Evolutionary conservation across 768 basidiomycete species (phyloP), one percentile per base, ranked within the genome.

Genomic region (Mrakia gelida): DNA sequence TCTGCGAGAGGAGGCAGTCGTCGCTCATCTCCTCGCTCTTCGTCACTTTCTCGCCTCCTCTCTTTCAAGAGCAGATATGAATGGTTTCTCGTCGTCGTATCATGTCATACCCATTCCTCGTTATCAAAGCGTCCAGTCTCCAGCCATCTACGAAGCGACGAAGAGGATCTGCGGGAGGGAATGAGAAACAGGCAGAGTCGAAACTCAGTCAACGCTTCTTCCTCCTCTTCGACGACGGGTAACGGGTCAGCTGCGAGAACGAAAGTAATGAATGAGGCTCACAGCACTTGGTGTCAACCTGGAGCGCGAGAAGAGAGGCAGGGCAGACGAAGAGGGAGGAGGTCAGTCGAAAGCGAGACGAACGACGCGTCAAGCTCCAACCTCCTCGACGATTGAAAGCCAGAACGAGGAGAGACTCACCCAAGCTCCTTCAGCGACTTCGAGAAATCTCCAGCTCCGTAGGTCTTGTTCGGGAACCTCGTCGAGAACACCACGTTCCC

Each of bases 381-480:
- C 26, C 23, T n/a, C 54, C 23, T 56, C 16, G 23, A 8, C 26
- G 59, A n/a, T n/a, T n/a, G n/a, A n/a, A 26, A 10, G 3, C 59
- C 2, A 6, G 23, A 13, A 28, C n/a, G 9, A 26, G 6, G 26
- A 10, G 6, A 28, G 28, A 43, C 67, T 70, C 23, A 70, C 67
- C 93, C 95, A 41, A 96, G 88, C 76, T 94, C 92, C 78, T 89
- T 89, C 80, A 98, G 83, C 30, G 91, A 90, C 83, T 90, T 91
- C n/a, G 88, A 87, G 82, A 94, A 92, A 81, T 98, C 95, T 9
- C 87, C 85, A 5, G 84, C 86, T 32, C 88, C 83, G 83, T 93
- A 97, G 30, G 87, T 88, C 89, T 94, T 95, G 85, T 94, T 95
- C 18, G 94, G 95, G 86, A 95, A 96, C 54, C 92, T 90, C 80